Conservation (phyloP, 352 stramenopile species). For the Pythium myriotylum region DNA sequence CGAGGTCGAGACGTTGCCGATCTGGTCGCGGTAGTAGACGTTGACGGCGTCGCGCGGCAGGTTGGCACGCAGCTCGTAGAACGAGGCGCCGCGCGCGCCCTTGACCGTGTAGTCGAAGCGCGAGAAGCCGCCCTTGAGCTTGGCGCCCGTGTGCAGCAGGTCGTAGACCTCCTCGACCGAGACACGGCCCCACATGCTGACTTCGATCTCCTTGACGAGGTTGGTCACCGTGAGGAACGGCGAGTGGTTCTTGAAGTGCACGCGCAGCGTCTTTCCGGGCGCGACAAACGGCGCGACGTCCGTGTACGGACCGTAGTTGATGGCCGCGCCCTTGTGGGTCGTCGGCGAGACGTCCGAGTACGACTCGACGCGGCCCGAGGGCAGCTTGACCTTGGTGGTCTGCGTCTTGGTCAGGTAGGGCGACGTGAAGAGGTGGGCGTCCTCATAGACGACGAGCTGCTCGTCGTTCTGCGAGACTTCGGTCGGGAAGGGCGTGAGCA, state of each 20-base stretch:
- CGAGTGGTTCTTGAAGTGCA: conserved; percentile 89
- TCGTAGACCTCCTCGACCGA: conserved; percentile 90
- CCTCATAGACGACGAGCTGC: conserved; percentile 83
- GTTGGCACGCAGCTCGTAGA: conserved; percentile 68
- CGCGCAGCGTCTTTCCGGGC: conserved; percentile 37
- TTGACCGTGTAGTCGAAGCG: conserved; percentile 83
- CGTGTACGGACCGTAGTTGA: conserved; percentile 83
- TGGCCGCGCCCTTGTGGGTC: conserved; percentile 65
- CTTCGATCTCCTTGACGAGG: conserved; percentile 86
- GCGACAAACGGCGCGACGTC: conserved; percentile 52
- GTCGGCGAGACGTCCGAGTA: conserved; percentile 63
- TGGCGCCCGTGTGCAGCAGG: conserved; percentile 82
- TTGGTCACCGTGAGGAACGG: conserved; percentile 87
- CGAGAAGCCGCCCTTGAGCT: conserved; percentile 86
- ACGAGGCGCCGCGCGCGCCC: conserved; percentile 69
- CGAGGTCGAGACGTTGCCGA: conserved; percentile 90
- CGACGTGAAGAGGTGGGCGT: conserved; percentile 64
- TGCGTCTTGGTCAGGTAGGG: conserved; percentile 80
- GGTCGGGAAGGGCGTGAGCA: conserved; percentile 76
- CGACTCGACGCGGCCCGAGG: conserved; percentile 70
- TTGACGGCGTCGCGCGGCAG: conserved; percentile 81
- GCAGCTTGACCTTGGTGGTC: conserved; percentile 86
- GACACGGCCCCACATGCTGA: conserved; percentile 90
- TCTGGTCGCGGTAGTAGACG: conserved; percentile 92
- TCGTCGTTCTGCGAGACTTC: conserved; percentile 84